Evolutionary conservation across 2,329 filamentous ascomycete genomes (phyloP), one percentile per base, ranked within the genome.

Genomic region (Fusarium sp.): DNA sequence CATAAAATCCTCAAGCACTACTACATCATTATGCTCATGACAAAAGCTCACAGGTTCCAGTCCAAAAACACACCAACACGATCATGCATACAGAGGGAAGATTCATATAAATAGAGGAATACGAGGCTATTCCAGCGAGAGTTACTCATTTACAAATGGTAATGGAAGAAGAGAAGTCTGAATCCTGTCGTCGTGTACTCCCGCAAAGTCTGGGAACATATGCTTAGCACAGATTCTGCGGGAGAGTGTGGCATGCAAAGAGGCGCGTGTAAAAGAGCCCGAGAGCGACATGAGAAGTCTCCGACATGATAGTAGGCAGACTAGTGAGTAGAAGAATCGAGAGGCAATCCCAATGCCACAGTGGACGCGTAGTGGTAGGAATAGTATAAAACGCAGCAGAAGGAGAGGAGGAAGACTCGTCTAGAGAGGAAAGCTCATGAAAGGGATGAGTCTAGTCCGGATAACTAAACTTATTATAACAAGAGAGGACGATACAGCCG

Each of bases 381-480:
- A 10, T 24, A 9, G 38, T 39, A 39, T n/a, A 8, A 39, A 39
- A n/a, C 38, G 13, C 2, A 39, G 22, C 22, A 39, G 6, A 14
- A 7, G 5, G 22, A n/a, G 22, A n/a, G 6, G 22, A 3, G 13
- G 38, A n/a, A 41, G 38, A 22, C 38, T 41, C 3, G 6, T 41
- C 38, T 41, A n/a, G 14, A 41, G 38, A 10, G 1, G 38, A 0
- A 15, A 41, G n/a, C 9, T 16, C 9, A 22, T n/a, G n/a, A 41
- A 24, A n/a, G 9, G 22, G 39, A 14, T 16, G 14, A 11, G 14
- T 16, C 22, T 41, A 24, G 39, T 24, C 14, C 0, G 14, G 0
- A 5, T 7, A 6, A 26, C 22, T 13, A 30, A n/a, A n/a, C 2
- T 11, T 8, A 13, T 9, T 7, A 18, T n/a, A 6, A 0, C 5